Evolutionary conservation across 176 grass and related monocot species (phyloP).

Genomic region (Urochloa ruziziensis): DNA sequence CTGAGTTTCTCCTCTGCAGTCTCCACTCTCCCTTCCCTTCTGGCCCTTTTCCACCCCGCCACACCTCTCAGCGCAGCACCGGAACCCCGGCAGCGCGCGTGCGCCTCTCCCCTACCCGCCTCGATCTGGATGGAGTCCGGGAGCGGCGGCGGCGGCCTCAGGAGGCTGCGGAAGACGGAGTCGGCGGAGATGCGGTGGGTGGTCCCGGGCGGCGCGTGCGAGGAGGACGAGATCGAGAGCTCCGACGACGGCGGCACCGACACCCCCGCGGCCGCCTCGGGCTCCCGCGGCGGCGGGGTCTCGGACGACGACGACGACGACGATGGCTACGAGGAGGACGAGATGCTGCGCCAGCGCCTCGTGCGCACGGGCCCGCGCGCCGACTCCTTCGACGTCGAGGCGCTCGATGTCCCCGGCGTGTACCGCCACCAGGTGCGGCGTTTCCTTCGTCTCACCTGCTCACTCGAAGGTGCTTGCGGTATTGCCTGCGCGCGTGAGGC

Average conservation of each 20-base stretch:
- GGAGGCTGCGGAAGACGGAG: conserved; percentile 64
- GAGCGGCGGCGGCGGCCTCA: conserved; percentile 30
- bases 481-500: neutral
- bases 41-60: neutral
- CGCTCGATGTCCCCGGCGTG: conserved; percentile 73
- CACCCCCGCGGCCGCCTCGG: conserved; percentile 35
- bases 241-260: conserved; percentile 47
- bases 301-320: conserved; percentile 62
- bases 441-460: neutral
- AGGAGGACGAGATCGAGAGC: conserved; percentile 70
- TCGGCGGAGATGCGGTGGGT: conserved; percentile 84
- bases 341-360: conserved; percentile 69
- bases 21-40: neutral
- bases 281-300: conserved; percentile 29
- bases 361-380: conserved; percentile 79
- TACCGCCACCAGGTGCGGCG: conserved; percentile 38
- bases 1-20: conserved; percentile 20
- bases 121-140: conserved; percentile 39
- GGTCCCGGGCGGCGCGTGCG: conserved; percentile 35
- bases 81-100: neutral
- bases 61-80: neutral
- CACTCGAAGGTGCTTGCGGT: neutral
- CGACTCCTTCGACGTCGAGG: conserved; percentile 93
- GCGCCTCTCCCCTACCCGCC: neutral
- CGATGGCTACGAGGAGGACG: conserved; percentile 53